Evolutionary conservation across 768 basidiomycete species (phyloP).

Genomic region (Boletus sp.): DNA sequence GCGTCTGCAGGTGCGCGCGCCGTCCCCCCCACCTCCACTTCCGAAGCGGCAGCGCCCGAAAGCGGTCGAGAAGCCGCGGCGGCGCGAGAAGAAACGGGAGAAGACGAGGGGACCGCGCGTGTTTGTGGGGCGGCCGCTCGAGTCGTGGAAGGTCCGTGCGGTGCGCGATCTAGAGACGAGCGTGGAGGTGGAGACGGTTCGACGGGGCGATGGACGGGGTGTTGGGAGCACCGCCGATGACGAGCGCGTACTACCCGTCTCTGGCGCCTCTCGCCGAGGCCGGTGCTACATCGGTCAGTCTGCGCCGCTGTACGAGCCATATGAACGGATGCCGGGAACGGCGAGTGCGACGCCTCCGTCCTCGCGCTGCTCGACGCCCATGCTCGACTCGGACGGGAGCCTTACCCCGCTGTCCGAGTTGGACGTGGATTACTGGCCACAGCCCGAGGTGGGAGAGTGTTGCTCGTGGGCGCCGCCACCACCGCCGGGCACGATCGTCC

Average conservation of each 20-base stretch:
- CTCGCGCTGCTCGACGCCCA: slow-evolving; percentile 13
- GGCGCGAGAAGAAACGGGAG: background rate
- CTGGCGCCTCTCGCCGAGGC: background rate
- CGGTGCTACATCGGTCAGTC: slow-evolving; percentile 24
- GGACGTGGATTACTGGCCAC: slow-evolving; percentile 25
- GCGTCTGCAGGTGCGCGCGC: background rate
- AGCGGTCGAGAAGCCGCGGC: background rate
- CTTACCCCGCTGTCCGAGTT: slow-evolving; percentile 8
- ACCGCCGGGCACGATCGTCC: background rate
- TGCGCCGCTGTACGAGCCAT: slow-evolving; percentile 17
- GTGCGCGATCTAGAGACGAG: slow-evolving; percentile 24
- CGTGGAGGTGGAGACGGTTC: background rate
- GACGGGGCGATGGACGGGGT: background rate
- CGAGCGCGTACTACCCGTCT: background rate
- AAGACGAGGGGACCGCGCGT: slow-evolving; percentile 12
- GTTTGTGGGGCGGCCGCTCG: slow-evolving; percentile 24
- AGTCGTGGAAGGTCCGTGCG: slow-evolving; percentile 22
- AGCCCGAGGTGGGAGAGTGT: slow-evolving; percentile 31
- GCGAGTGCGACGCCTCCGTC: background rate
- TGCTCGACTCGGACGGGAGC: slow-evolving; percentile 9
- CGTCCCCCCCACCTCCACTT: background rate
- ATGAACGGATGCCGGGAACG: slow-evolving; percentile 16
- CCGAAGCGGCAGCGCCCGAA: background rate
- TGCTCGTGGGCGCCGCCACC: slow-evolving; percentile 24
- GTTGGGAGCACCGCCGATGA: background rate